A percentile compares a stretch with the other conserved stretches of the same genome.
Evolutionary conservation across 192 early-diverging fungal species (phyloP).

Genomic region (Diversispora eburnea): DNA sequence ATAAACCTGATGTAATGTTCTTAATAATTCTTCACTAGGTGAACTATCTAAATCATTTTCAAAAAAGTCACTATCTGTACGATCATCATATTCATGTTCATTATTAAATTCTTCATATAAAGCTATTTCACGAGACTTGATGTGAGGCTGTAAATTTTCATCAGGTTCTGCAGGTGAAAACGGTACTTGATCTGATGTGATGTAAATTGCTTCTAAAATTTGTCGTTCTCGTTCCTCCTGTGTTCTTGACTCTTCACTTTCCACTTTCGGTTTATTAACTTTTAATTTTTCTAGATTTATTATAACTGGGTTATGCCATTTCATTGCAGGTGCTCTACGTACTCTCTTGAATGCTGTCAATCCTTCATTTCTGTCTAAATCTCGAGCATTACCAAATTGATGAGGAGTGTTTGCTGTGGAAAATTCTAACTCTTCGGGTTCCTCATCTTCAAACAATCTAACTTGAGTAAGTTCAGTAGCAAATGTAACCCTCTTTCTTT

Average conservation of each 20-base stretch:
- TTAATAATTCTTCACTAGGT: neutral
- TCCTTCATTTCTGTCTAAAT: constrained; percentile 32
- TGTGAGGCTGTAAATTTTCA: neutral
- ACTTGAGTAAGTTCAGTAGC: constrained; percentile 24
- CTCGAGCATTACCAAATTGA: constrained; percentile 33
- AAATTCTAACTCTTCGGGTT: neutral
- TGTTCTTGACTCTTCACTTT: constrained; percentile 16
- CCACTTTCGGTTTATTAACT: constrained; percentile 5
- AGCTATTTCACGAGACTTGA: neutral
- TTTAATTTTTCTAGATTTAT: neutral
- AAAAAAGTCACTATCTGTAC: neutral
- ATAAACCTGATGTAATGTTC: neutral
- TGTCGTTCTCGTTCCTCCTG: constrained; percentile 10
- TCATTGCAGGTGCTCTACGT: constrained; percentile 14
- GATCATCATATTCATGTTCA: neutral
- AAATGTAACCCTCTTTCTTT: constrained; percentile 27
- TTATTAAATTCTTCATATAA: constrained; percentile 8
- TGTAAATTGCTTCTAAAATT: constrained; percentile 22
- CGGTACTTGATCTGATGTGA: constrained; percentile 15
- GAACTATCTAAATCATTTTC: neutral
- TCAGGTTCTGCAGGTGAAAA: constrained; percentile 10
- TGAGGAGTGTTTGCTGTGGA: constrained; percentile 21
- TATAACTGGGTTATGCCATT: constrained; percentile 5
- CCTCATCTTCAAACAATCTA: constrained; percentile 28
- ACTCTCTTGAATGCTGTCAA: constrained; percentile 25